Conservation (phyloP, 257 asterid species). For the Plantago ovata region DNA sequence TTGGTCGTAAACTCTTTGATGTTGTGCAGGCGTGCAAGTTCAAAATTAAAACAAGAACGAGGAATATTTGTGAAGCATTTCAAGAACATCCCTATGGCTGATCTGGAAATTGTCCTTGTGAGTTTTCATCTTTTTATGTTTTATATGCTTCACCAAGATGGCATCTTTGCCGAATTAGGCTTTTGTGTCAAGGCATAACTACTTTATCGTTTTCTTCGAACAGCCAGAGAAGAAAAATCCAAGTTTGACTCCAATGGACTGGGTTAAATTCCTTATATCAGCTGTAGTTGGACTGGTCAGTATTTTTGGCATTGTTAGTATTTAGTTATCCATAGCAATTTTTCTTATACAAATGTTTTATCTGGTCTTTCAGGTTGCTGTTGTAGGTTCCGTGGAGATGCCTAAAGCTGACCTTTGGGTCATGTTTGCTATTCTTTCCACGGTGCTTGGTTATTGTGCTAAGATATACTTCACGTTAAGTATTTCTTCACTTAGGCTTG, state of each 20-base stretch:
- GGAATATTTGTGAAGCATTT: constrained; percentile 96
- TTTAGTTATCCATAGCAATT: constrained; percentile 5
- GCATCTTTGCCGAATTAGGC: constrained; percentile 15
- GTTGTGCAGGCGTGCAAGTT: constrained; percentile 65
- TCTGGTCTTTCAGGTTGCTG: constrained; percentile 77
- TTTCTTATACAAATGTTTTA: constrained; percentile 10
- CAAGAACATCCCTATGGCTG: constrained; percentile 97
- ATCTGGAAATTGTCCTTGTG: constrained; percentile 96
- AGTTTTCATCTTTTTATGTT: constrained; percentile 32
- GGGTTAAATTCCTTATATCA: constrained; percentile 91
- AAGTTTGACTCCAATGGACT: constrained; percentile 95
- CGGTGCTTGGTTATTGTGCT: constrained; percentile 94
- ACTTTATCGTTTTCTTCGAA: constrained; percentile 21
- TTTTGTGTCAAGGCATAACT: constrained; percentile 8
- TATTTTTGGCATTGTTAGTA: constrained; percentile 15
- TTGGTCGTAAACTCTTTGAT: constrained; percentile 1
- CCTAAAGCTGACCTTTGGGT: constrained; percentile 98
- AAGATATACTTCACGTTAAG: constrained; percentile 96
- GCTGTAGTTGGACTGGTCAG: constrained; percentile 96
- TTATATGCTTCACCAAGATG: constrained; percentile 9
- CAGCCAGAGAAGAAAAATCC: constrained; percentile 98
- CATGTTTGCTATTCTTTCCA: constrained; percentile 83
- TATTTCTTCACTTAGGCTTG: constrained; percentile 20
- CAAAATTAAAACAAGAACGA: constrained; percentile 56
- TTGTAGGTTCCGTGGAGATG: constrained; percentile 89